Evolutionary conservation across 2,329 filamentous ascomycete species (phyloP), one percentile per base, ranked within the genome.

Genomic region (Alternaria panax): DNA sequence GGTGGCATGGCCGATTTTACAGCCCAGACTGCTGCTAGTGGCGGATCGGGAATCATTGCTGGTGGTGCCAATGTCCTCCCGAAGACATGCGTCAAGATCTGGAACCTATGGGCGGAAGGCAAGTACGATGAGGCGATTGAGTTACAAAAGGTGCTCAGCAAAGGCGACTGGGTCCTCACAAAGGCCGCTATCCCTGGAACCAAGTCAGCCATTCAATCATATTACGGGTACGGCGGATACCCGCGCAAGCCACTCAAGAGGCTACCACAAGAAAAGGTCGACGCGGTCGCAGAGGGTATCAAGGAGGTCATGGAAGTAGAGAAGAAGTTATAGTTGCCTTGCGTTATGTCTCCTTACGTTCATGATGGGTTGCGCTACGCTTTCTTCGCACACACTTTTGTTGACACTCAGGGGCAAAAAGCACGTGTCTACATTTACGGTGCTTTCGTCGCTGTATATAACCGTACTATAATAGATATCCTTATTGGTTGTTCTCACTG

Each of bases 1-100:
- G 92, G 92, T 45, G 92, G 92, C 65, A 92, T 95, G 77, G 92
- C 90, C 73, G 92, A 96, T 79, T 96, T 96, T 78, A 93, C 92
- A 1, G 84, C 92, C 27, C 92, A 94, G 80, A 94, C 92, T 1
- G 85, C 93, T 5, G 85, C 90, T 61, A 91, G 87, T 47, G 92
- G 92, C 47, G 92, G 92, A 42, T 90, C 87, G 56, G 92, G 92
- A 30, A 92, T 95, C 78, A 95, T 96, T 71, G 92, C 91, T 16
- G 92, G 92, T 20, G 89, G 91, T 41, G 92, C 92, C 62, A 96
- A 96, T 74, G 88, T 96, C 58, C 88, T 94, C 79, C 92, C 92
- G 51, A 93, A 93, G 81, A 83, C 90, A 7, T 93, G 92, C 73
- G 90, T 90, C 50, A 87, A 86, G 75, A 87, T 96, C 27, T 93